Conservation (phyloP, 352 stramenopile genomes). For the Phytophthora cactorum region DNA sequence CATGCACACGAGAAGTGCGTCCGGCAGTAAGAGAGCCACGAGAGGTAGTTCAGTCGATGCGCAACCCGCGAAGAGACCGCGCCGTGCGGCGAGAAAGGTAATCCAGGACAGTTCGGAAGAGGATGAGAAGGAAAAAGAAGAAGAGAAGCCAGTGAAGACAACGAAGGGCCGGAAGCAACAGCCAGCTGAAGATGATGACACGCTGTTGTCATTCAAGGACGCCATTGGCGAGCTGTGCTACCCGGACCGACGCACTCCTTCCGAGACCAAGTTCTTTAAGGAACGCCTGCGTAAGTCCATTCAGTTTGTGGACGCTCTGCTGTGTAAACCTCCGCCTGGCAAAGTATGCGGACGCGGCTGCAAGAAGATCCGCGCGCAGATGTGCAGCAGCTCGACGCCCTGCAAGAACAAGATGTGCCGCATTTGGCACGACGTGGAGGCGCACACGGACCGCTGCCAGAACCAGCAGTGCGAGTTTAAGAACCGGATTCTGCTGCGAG, state of each 20-base stretch:
- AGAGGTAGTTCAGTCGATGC: conserved; percentile 10
- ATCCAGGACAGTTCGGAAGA: conserved; percentile 30
- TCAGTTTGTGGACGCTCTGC: conserved; percentile 70
- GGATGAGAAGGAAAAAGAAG: conserved; percentile 24
- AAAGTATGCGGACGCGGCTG: conserved; percentile 56
- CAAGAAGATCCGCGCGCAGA: conserved; percentile 59
- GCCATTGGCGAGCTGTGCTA: conserved; percentile 74
- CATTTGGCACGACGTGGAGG: conserved; percentile 77
- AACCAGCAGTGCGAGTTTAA: conserved; percentile 76
- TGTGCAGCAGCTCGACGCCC: conserved; percentile 63
- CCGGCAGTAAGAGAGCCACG: conserved; percentile 21
- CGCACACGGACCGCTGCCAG: conserved; percentile 67
- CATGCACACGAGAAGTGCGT: conserved; percentile 25
- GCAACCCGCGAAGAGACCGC: conserved; percentile 34
- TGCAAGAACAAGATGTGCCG: conserved; percentile 75
- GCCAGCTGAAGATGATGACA: conserved; percentile 22
- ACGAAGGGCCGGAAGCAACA: conserved; percentile 13
- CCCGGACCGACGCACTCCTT: conserved; percentile 47
- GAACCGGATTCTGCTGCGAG: conserved; percentile 66
- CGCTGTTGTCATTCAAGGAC: conserved; percentile 41
- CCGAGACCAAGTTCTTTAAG: conserved; percentile 72
- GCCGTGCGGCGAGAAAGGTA: conserved; percentile 28
- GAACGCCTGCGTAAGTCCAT: conserved; percentile 69
- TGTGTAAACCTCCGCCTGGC: conserved; percentile 59
- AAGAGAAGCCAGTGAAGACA: conserved; percentile 12